A percentile compares a stretch with the other conserved stretches of the same genome.
These are phyloP conservation scores for Arachis monticola DNA, from an alignment of 331 rosid species.

Conservation along the genomic window DNA sequence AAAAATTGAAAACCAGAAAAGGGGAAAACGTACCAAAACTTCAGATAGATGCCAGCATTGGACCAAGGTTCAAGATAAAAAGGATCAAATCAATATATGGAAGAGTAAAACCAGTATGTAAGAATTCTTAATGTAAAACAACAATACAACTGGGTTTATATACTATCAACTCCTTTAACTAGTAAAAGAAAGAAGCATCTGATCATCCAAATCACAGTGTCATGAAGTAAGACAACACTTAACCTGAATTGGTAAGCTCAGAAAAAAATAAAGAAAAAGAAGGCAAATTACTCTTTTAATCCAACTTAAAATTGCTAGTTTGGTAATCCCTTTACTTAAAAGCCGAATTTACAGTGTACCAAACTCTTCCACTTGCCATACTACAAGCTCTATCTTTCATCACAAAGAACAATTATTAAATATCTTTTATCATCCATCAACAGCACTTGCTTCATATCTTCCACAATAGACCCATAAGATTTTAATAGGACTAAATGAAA, in stretches of 20 bases:
- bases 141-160: slow-evolving; percentile 23
- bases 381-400: slow-evolving; percentile 11
- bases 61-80: slow-evolving; percentile 28
- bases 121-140: slow-evolving; percentile 18
- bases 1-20: slow-evolving; percentile 19
- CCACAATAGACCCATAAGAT: slow-evolving; percentile 6
- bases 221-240: slow-evolving; percentile 10
- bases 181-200: not conserved
- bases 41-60: slow-evolving; percentile 38
- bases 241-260: not conserved
- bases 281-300: not conserved
- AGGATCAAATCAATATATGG: slow-evolving; percentile 14
- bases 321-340: slow-evolving; percentile 9
- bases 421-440: slow-evolving; percentile 10
- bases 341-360: not conserved
- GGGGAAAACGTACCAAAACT: slow-evolving; percentile 14
- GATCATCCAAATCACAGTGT: not conserved
- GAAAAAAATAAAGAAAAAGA: slow-evolving; percentile 7
- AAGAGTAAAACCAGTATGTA: slow-evolving; percentile 17
- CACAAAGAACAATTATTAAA: not conserved
- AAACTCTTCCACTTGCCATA: not conserved
- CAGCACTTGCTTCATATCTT: not conserved
- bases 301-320: not conserved
- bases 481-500: not conserved
- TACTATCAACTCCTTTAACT: slow-evolving; percentile 7